Conservation (phyloP, 2,329 filamentous ascomycete species). For the Nemania sp. region DNA sequence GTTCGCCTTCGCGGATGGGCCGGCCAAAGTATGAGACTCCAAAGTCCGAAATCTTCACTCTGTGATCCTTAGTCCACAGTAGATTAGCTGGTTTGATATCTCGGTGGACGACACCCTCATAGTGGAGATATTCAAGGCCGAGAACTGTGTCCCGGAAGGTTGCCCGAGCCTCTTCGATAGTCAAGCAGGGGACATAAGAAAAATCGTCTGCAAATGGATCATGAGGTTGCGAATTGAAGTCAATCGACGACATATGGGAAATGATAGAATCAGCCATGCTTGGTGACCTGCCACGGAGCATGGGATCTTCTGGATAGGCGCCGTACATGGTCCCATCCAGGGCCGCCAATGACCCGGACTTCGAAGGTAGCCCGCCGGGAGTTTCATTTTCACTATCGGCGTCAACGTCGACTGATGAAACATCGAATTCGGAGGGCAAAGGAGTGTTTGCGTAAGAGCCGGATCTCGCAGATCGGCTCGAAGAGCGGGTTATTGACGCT, state of each 20-base stretch:
- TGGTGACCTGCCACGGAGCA: conserved; percentile 68
- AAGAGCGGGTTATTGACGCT: conserved; percentile 52
- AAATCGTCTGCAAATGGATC: conserved; percentile 81
- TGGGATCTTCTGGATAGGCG: conserved; percentile 63
- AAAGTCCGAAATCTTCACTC: conserved; percentile 98
- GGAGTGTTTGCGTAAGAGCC: conserved; percentile 40
- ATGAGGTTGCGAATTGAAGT: conserved; percentile 60
- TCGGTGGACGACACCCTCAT: conserved; percentile 80
- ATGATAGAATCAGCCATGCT: conserved; percentile 80
- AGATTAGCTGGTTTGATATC: conserved; percentile 91
- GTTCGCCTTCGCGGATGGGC: conserved; percentile 80
- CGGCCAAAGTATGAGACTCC: conserved; percentile 96
- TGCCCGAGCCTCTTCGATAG: conserved; percentile 76
- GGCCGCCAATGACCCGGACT: conserved; percentile 56
- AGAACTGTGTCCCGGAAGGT: conserved; percentile 92
- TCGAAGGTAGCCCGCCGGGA: conserved; percentile 55
- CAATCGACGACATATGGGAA: conserved; percentile 68
- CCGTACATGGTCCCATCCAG: conserved; percentile 81
- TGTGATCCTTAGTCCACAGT: conserved; percentile 79
- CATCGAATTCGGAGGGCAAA: conserved; percentile 41
- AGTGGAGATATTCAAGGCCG: conserved; percentile 90
- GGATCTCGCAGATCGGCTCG: conserved; percentile 52
- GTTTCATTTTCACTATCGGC: conserved; percentile 58
- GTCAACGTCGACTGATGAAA: conserved; percentile 38
- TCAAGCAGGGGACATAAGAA: conserved; percentile 91